Percentiles rank a stretch among this genome's conserved stretches.
These are phyloP conservation scores for Cercophora samala DNA, from an alignment of 495 filamentous ascomycete species.

Conservation along the genomic window DNA sequence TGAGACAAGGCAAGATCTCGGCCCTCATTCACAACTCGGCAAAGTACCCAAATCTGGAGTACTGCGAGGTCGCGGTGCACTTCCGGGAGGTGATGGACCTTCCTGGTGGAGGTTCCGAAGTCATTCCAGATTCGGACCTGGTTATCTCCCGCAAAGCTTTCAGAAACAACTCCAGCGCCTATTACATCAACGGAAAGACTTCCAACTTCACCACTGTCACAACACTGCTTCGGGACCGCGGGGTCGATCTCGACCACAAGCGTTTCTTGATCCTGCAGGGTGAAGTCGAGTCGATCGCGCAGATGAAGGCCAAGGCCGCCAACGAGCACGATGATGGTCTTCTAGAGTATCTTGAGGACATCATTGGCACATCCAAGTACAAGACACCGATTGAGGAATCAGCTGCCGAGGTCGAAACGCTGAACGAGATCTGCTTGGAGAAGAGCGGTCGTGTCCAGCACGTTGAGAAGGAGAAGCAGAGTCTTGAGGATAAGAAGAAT, in stretches of 20 bases:
- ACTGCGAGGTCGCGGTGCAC: constrained; percentile 92
- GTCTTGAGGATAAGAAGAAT: constrained; percentile 93
- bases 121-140: constrained; percentile 77
- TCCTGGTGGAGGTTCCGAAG: constrained; percentile 65
- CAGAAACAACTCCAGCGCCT: constrained; percentile 96
- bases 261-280: constrained; percentile 96
- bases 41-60: constrained; percentile 73
- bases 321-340: constrained; percentile 95
- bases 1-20: constrained; percentile 98
- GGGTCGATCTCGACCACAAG: constrained; percentile 96
- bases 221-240: constrained; percentile 77
- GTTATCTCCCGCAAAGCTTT: constrained; percentile 90
- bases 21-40: constrained; percentile 96
- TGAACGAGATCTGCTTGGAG: constrained; percentile 92
- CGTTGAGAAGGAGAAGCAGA: constrained; percentile 93
- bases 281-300: constrained; percentile 96
- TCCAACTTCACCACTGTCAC: constrained; percentile 92
- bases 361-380: constrained; percentile 97
- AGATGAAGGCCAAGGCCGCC: constrained; percentile 96
- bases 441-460: constrained; percentile 93
- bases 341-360: constrained; percentile 95
- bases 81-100: constrained; percentile 92
- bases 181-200: constrained; percentile 86
- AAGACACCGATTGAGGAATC: constrained; percentile 95
- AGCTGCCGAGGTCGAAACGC: constrained; percentile 77